Evolutionary conservation across 441 rosid genomes (phyloP), one percentile per base, ranked within the genome.

Genomic region (Populus hybrid): DNA sequence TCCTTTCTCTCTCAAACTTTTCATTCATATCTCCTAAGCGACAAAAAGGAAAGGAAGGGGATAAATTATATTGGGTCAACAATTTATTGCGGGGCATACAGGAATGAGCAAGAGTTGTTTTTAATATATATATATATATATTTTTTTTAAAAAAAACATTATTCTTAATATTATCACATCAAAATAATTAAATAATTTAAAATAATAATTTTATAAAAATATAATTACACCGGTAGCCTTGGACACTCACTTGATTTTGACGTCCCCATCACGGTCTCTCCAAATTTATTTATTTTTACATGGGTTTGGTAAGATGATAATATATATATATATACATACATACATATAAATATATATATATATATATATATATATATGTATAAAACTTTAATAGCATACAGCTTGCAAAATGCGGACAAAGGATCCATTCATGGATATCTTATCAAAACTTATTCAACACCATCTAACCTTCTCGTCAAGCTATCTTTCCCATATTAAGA

Each of bases 241-340:
- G 46, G 46, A 38, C 46, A 38, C 46, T 38, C 42, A 50, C 84
- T 1, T 0, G 0, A 9, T 50, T 78, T 85, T 78, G 85, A 89
- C 88, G 93, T 90, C 92, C 90, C 87, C 84, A 79, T 80, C 69
- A 61, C 23, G 72, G 76, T 84, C 77, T 80, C 42, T 28, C 46
- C 18, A 67, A 76, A 61, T 75, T 72, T 46, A 73, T 40, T 50
- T 50, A 26, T 14, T 50, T 61, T 23, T 10, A 10, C 36, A 18
- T 10, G 67, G 59, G 38, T n/a, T 46, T 24, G 76, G 26, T 80
- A 76, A 7, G 28, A 2, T 67, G 69, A 80, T 69, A 30, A 40
- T 40, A 40, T 26, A 38, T 38, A 40, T 40, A 40, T 40, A 40
- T 38, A 38, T 38, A 40, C 8, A 40, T 40, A 40, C n/a, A n/a